Evolutionary conservation across 768 basidiomycete genomes (phyloP), one percentile per base, ranked within the genome.

Genomic region (Termitomyces sp.): DNA sequence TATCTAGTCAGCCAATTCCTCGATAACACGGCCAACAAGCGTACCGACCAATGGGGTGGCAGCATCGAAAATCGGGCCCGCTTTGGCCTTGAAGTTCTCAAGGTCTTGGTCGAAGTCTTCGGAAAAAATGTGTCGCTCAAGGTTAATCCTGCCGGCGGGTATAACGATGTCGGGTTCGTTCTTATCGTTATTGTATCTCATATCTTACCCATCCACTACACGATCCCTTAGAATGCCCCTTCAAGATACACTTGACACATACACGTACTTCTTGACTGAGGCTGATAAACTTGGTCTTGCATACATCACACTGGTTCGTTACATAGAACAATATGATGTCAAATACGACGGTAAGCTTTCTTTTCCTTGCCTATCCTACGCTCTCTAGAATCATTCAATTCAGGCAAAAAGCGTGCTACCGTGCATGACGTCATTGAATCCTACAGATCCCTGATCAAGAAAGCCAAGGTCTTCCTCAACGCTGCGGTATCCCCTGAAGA

Each of bases 21-120:
- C 18, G 79, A 83, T 57, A 68, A 64, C 48, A 72, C 65, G 2
- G 66, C 76, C 20, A 85, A 85, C 68, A 63, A 73, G 37, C 77
- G 83, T 20, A 81, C 76, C 14, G 85, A 85, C 68, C 65, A 76
- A 53, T 88, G 80, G 73, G 86, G 86, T 9, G 86, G 85, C 5
- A 78, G 76, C 41, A 58, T 79, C 42, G 80, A 83, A 68, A 84
- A 84, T 65, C 76, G 85, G n/a, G 65, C 75, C 1, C 70, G 82
- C 4, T 85, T 87, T 64, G 73, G 71, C 0, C 73, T 83, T 5
- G 80, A 84, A 64, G 72, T 81, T 44, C 64, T 83, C 22, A 78
- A 80, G 55, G 79, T 74, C 3, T 57, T 69, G 22, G 58, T 59
- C 0, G 70, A 73, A 37, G 69, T 81, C 37, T 80, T 75, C 59